Evolutionary conservation across 768 basidiomycete species (phyloP).

Genomic region (Hydnomerulius pinastri): DNA sequence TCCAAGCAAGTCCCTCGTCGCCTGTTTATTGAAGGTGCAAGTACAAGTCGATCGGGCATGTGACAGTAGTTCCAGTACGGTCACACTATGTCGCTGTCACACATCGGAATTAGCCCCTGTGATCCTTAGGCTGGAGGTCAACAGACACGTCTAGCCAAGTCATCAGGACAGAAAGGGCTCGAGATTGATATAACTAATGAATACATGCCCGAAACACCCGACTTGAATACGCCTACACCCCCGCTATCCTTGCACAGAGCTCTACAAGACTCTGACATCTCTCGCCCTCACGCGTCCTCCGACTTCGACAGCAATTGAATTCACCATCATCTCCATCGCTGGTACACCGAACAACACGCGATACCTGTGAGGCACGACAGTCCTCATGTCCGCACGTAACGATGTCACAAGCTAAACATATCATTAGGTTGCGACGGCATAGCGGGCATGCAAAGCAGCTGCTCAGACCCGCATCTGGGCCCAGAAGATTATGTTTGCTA

Average conservation of each 20-base stretch:
- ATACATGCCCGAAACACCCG: too few species aligned
- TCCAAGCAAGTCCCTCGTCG: not conserved
- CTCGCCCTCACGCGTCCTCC: too few species aligned
- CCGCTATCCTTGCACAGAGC: too few species aligned
- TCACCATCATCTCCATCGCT: not conserved
- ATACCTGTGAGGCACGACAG: not conserved
- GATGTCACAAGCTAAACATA: not conserved
- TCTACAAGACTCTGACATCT: too few species aligned
- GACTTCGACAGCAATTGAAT: not conserved
- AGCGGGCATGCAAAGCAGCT: not conserved
- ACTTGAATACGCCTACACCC: too few species aligned
- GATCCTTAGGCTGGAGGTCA: too few species aligned
- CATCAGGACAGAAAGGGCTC: too few species aligned
- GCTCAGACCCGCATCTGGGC: not conserved
- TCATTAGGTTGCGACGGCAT: not conserved
- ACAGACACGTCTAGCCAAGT: too few species aligned
- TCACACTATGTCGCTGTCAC: too few species aligned
- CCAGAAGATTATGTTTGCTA: not conserved
- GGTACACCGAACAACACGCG: not conserved
- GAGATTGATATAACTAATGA: too few species aligned
- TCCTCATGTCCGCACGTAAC: not conserved
- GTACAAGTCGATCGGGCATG: too few species aligned
- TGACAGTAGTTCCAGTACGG: too few species aligned
- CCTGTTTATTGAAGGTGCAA: not conserved
- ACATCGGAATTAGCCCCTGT: not conserved